A percentile compares a stretch with the other conserved stretches of the same genome.
Evolutionary conservation across 1,284 basidiomycete species (phyloP).

Genomic region (Austroboletus niveus): DNA sequence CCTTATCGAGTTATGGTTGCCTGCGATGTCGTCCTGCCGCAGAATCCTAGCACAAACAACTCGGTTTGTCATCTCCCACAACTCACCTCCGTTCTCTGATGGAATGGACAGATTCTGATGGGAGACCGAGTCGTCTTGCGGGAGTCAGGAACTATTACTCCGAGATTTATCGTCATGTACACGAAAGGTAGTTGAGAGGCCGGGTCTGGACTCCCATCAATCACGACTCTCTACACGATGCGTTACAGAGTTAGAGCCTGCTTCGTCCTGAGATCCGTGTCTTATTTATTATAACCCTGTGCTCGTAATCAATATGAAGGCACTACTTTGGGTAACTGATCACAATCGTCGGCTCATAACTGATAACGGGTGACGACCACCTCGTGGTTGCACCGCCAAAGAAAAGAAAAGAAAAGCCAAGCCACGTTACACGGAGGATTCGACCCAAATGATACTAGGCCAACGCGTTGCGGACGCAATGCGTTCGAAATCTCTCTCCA

Average conservation of each 20-base stretch:
- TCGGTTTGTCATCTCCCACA: constrained; percentile 30
- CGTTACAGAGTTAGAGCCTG: constrained; percentile 24
- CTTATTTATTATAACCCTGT: constrained; percentile 25
- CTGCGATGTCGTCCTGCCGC: constrained; percentile 51
- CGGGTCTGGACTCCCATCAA: constrained; percentile 16
- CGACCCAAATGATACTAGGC: constrained; percentile 14
- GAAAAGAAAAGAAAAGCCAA: neutral
- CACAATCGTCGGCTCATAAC: constrained; percentile 2
- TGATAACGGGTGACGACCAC: constrained; percentile 22
- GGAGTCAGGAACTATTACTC: constrained; percentile 31
- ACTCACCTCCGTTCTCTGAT: constrained; percentile 30
- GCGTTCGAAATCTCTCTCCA: constrained; percentile 16
- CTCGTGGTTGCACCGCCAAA: constrained; percentile 29
- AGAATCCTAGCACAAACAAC: constrained; percentile 22
- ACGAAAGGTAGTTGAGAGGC: constrained; percentile 28
- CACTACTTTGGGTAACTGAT: constrained; percentile 13
- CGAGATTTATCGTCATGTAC: constrained; percentile 37
- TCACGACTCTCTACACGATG: constrained; percentile 16
- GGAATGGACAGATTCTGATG: constrained; percentile 29
- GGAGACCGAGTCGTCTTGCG: constrained; percentile 33
- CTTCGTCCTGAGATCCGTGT: constrained; percentile 20
- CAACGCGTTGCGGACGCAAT: constrained; percentile 27
- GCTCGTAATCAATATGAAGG: constrained; percentile 22
- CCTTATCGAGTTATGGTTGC: constrained; percentile 62
- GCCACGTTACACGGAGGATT: constrained; percentile 19